Percentiles rank a stretch among this genome's conserved stretches.
phyloP scores from a whole-genome alignment of 805 yeast species.

The Brettanomyces bruxellensis region DNA sequence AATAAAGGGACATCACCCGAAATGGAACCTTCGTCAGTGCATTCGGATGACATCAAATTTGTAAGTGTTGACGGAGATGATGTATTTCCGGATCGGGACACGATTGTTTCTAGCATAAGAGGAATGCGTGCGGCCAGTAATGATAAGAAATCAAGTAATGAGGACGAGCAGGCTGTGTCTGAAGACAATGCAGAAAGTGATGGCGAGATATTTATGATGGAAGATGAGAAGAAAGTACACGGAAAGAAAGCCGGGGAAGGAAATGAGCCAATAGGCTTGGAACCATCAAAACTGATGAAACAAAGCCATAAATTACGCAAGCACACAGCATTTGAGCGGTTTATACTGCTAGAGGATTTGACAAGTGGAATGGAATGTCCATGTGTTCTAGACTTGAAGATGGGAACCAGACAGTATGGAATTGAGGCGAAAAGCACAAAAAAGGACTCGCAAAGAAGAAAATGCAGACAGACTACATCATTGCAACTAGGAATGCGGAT shows the following conservation, averaged over 20 bases:
- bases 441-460: constrained; percentile 67
- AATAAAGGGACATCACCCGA: not conserved
- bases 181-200: not conserved
- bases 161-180: not conserved
- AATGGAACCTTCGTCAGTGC: constrained; percentile 11
- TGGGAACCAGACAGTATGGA: constrained; percentile 99
- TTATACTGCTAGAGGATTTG: constrained; percentile 81
- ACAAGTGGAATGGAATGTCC: constrained; percentile 78
- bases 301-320: constrained; percentile 10
- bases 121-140: constrained; percentile 1
- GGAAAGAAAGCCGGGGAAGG: constrained; percentile 4
- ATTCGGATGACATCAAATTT: constrained; percentile 12
- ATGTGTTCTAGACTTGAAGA: constrained; percentile 88
- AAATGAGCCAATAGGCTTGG: not conserved
- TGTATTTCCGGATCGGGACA: constrained; percentile 20
- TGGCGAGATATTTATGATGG: not conserved
- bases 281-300: constrained; percentile 1
- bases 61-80: constrained; percentile 4
- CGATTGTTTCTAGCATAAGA: constrained; percentile 15
- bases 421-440: constrained; percentile 76
- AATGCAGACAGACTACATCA: constrained; percentile 78
- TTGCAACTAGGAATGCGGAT: constrained; percentile 79
- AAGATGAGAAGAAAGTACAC: constrained; percentile 8
- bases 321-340: constrained; percentile 60
- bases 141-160: not conserved